phyloP scores from a whole-genome alignment of 192 early-diverging fungal species.

The Dissophora globulifera region DNA sequence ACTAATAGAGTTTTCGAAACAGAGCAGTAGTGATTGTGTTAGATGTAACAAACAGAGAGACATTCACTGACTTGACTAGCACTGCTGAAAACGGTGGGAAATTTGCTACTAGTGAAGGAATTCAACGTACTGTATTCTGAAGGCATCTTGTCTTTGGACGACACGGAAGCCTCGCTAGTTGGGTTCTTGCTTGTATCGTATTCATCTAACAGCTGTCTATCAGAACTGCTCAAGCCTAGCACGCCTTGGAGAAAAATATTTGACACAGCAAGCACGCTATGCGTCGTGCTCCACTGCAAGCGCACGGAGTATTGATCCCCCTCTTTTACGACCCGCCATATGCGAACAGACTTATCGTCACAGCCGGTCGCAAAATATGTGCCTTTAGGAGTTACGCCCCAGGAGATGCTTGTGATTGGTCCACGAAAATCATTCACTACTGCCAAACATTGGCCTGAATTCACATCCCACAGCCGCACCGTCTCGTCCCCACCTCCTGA shows the following conservation, averaged over 20 bases:
- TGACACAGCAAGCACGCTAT: neutral
- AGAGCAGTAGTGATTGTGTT: too few species aligned
- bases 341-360: constrained; percentile 9
- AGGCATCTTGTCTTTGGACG: neutral
- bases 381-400: neutral
- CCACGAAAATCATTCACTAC: neutral
- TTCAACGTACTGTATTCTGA: neutral
- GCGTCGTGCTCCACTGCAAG: neutral
- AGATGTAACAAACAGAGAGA: neutral
- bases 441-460: neutral
- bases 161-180: neutral
- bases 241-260: neutral
- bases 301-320: neutral
- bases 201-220: neutral
- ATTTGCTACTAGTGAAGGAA: neutral
- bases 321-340: constrained; percentile 1
- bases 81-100: neutral
- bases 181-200: neutral
- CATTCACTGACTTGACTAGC: neutral
- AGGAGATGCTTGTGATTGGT: neutral
- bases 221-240: neutral
- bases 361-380: neutral
- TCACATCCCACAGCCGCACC: neutral
- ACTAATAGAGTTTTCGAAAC: too few species aligned
- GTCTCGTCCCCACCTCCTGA: neutral